Percentiles rank a stretch among this genome's conserved stretches.
These are phyloP conservation scores for Penicillium diatomitis DNA, from an alignment of 495 filamentous ascomycete genomes.

Conservation along the genomic window DNA sequence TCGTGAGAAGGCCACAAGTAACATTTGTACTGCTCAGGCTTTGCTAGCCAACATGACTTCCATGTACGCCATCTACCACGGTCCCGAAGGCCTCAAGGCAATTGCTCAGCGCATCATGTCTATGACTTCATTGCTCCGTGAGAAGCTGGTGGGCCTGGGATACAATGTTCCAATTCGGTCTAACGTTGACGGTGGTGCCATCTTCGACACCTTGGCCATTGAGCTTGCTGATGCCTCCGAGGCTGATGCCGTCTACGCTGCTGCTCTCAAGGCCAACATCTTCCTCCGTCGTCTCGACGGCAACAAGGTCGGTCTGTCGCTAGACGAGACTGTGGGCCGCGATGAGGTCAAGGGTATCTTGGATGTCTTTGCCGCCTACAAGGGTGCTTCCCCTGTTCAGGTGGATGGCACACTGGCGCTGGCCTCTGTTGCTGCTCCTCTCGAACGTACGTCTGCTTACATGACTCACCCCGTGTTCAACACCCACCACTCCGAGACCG, in stretches of 20 bases:
- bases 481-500: conserved; percentile 91
- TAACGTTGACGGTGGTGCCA: conserved; percentile 42
- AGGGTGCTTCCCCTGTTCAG: conserved; percentile 23
- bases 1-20: conserved; percentile 96
- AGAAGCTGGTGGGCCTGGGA: conserved; percentile 56
- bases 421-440: conserved; percentile 42
- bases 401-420: conserved; percentile 40
- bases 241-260: conserved; percentile 40
- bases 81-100: conserved; percentile 70
- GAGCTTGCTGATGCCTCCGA: conserved; percentile 36
- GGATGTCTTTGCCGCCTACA: conserved; percentile 43
- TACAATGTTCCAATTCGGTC: conserved; percentile 50
- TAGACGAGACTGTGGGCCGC: conserved; percentile 63
- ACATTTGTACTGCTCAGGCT: conserved; percentile 96
- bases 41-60: conserved; percentile 95
- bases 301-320: conserved; percentile 54
- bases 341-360: conserved; percentile 54
- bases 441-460: conserved; percentile 67
- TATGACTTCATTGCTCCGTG: conserved; percentile 60
- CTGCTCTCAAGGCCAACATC: conserved; percentile 43
- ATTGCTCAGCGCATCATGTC: conserved; percentile 75
- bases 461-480: conserved; percentile 96
- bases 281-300: conserved; percentile 56
- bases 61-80: conserved; percentile 97
- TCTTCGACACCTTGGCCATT: conserved; percentile 80